Base-by-base conservation (phyloP, 352 stramenopile species). In the Phytophthora pini region DNA sequence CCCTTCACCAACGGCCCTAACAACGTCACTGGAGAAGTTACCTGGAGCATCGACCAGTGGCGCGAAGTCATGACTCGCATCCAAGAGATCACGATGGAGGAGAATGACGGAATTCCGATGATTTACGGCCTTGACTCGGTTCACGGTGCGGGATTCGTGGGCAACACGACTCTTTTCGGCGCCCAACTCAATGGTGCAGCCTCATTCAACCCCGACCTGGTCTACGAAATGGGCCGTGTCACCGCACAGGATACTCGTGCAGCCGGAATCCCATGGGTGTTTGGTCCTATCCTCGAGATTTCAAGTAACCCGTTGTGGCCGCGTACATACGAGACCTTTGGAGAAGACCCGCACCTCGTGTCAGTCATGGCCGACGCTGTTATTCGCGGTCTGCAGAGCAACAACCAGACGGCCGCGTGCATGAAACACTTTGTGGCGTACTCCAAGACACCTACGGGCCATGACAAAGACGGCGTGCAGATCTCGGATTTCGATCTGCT, bases 331-430 rank as follows among this genome's bases (percentile, higher is more conserved):
- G 36, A 41, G 36, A 41, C 36, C 3, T 41, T 41, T 20, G 36
- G 36, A 17, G 36, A 41, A 17, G 36, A 41, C 36, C 36, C 36
- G 36, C 5, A 41, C 12, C 36, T 41, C 12, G 36, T 41, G 3
- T 17, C 36, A 17, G 5, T 41, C 11, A 41, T 41, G 36, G 36
- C 36, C 12, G 36, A 41, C 4, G 36, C 6, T 17, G 17, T 17
- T 17, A n/a, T 93, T 95, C 66, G 71, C 65, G 7, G 92, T 97
- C 70, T 41, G 11, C 36, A 41, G 36, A 41, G 36, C 1, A 17
- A 20, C 4, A 41, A 41, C 15, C 11, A 41, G 15, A 41, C 36
- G n/a, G 36, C 36, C 2, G 36, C 36, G 15, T 41, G 36, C 11
- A 17, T 41, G 36, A 41, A 41, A 5, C 36, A 41, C 15, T 41